Percentiles rank a stretch among this genome's conserved stretches.
These are phyloP conservation scores for Aegilops longissima DNA, from an alignment of 176 grass and related monocot genomes.

Conservation along the genomic window DNA sequence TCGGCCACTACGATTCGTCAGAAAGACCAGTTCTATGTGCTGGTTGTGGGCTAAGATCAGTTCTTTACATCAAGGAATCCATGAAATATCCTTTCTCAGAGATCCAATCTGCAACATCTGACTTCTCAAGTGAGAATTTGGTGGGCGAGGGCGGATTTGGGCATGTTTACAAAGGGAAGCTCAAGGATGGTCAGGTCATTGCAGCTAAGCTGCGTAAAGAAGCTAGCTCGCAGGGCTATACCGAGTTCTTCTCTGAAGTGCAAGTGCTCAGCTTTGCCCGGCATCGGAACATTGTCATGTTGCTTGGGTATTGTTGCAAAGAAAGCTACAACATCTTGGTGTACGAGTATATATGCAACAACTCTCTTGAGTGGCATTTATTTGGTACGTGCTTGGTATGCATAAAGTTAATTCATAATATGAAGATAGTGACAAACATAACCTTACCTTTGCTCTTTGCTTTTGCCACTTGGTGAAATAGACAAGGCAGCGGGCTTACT, in stretches of 20 bases:
- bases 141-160: slow-evolving; percentile 75
- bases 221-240: slow-evolving; percentile 66
- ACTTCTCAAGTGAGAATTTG: slow-evolving; percentile 60
- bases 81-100: slow-evolving; percentile 73
- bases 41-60: slow-evolving; percentile 54
- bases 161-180: slow-evolving; percentile 65
- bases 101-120: slow-evolving; percentile 61
- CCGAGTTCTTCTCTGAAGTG: slow-evolving; percentile 80
- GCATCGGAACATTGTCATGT: slow-evolving; percentile 74
- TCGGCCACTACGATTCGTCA: slow-evolving; percentile 36
- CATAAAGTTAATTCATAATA: slow-evolving; percentile 1
- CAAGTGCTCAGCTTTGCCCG: slow-evolving; percentile 77
- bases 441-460: not conserved
- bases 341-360: slow-evolving; percentile 81
- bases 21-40: slow-evolving; percentile 60
- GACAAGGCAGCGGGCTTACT: slow-evolving; percentile 47
- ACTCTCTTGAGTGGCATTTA: slow-evolving; percentile 74
- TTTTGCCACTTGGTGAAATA: slow-evolving; percentile 32
- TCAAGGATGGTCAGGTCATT: slow-evolving; percentile 73
- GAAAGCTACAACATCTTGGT: slow-evolving; percentile 77
- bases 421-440: not conserved
- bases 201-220: slow-evolving; percentile 70
- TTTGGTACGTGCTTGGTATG: slow-evolving; percentile 47
- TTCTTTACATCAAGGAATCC: slow-evolving; percentile 73
- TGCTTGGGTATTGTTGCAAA: slow-evolving; percentile 80